Evolutionary conservation across 306 rosid genomes (phyloP).

Genomic region (Pueraria montana): DNA sequence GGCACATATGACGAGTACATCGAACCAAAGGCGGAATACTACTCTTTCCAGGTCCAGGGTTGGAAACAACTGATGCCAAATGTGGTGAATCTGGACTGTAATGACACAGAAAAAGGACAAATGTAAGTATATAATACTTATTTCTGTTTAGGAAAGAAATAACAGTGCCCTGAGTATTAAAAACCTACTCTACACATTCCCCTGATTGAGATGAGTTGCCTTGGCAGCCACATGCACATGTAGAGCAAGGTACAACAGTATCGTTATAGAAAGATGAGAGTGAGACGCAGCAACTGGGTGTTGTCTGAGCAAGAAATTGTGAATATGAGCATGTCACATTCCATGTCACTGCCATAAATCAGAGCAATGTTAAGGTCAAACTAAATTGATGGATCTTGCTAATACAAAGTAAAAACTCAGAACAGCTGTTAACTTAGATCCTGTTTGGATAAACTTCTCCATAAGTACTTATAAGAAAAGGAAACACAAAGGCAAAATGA

Average conservation of each 20-base stretch:
- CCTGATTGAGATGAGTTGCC: slow-evolving; percentile 61
- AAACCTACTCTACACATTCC: slow-evolving; percentile 76
- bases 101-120: slow-evolving; percentile 23
- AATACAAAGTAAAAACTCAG: background rate
- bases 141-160: slow-evolving; percentile 27
- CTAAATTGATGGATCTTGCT: slow-evolving; percentile 5
- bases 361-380: slow-evolving; percentile 29
- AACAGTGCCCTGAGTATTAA: slow-evolving; percentile 29
- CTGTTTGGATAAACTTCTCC: background rate
- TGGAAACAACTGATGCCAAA: slow-evolving; percentile 68
- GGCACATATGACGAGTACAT: slow-evolving; percentile 93
- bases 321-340: slow-evolving; percentile 89
- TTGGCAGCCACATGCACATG: slow-evolving; percentile 86
- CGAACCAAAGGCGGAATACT: slow-evolving; percentile 67
- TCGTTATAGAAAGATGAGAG: slow-evolving; percentile 88
- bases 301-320: slow-evolving; percentile 77
- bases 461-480: background rate
- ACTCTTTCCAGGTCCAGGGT: slow-evolving; percentile 49
- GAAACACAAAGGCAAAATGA: background rate
- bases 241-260: slow-evolving; percentile 78
- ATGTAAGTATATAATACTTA: slow-evolving; percentile 9
- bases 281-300: slow-evolving; percentile 92
- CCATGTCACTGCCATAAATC: slow-evolving; percentile 87
- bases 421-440: background rate
- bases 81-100: slow-evolving; percentile 69